Evolutionary conservation across 139 green algal genomes (phyloP).

Genomic region (Pleodorina starrii): DNA sequence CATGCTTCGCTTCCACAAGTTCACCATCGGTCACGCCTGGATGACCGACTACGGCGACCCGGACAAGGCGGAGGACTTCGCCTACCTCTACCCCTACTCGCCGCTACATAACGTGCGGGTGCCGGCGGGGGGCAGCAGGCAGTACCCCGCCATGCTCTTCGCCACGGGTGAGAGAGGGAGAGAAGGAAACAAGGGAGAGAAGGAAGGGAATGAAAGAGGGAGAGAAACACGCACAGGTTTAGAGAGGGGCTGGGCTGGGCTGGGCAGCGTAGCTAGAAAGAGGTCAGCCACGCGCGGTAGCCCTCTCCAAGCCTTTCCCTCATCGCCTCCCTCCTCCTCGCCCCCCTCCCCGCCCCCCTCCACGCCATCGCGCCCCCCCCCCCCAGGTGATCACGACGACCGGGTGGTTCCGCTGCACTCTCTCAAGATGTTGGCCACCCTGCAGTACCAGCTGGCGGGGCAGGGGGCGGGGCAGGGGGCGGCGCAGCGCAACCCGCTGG

Average conservation of each 20-base stretch:
- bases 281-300: too few relatives aligned
- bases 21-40: conserved; percentile 95
- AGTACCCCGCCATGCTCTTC: conserved; percentile 91
- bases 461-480: not conserved
- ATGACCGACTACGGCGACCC: conserved; percentile 88
- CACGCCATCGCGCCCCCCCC: not conserved
- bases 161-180: conserved; percentile 89
- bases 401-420: conserved; percentile 91
- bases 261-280: too few relatives aligned
- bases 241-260: too few relatives aligned
- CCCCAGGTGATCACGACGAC: conserved; percentile 84
- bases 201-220: too few relatives aligned
- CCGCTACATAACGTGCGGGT: conserved; percentile 94
- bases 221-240: too few relatives aligned
- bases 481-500: conserved; percentile 89
- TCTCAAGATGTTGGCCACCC: conserved; percentile 86
- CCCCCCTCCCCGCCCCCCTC: not conserved
- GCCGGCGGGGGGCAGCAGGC: conserved; percentile 58
- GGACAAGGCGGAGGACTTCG: conserved; percentile 75
- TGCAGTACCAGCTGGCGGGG: conserved; percentile 84
- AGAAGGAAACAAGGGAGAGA: too few relatives aligned
- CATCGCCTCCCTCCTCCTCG: too few relatives aligned
- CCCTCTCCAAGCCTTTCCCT: not conserved
- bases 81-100: conserved; percentile 81
- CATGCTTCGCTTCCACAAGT: conserved; percentile 97